These are phyloP conservation scores for Coniochaeta prunicola DNA, from an alignment of 2,329 filamentous ascomycete species.

Conservation along the genomic window DNA sequence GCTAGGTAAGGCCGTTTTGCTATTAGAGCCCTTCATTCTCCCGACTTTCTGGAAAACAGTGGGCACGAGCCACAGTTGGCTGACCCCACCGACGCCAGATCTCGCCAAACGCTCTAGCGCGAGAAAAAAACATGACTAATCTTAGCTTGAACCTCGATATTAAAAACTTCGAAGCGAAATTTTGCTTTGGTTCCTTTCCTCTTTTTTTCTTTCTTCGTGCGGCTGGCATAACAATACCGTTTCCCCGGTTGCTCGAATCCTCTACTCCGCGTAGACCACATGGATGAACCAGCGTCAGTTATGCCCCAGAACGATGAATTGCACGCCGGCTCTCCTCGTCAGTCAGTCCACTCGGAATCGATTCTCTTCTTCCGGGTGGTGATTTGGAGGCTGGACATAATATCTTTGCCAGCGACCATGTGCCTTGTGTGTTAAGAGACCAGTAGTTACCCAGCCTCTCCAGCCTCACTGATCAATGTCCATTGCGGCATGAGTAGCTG, in stretches of 20 bases:
- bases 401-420: neutral
- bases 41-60: neutral
- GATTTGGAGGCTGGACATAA: slow-evolving; percentile 36
- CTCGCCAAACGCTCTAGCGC: neutral
- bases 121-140: slow-evolving; percentile 9
- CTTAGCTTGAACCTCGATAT: slow-evolving; percentile 5
- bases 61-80: neutral
- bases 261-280: slow-evolving; percentile 30
- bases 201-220: slow-evolving; percentile 63
- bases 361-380: slow-evolving; percentile 33
- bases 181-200: slow-evolving; percentile 24
- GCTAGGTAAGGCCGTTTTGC: too few species aligned
- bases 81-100: neutral
- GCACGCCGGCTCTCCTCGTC: slow-evolving; percentile 54
- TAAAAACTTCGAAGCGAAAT: slow-evolving; percentile 11
- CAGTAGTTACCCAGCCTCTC: neutral
- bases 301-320: slow-evolving; percentile 74
- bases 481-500: neutral
- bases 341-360: slow-evolving; percentile 32
- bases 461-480: neutral
- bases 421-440: neutral
- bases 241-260: slow-evolving; percentile 77
- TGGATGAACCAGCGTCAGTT: slow-evolving; percentile 64
- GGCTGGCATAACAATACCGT: slow-evolving; percentile 63
- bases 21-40: neutral